Evolutionary conservation across 306 rosid genomes (phyloP).

Genomic region (Medicago lupulina): DNA sequence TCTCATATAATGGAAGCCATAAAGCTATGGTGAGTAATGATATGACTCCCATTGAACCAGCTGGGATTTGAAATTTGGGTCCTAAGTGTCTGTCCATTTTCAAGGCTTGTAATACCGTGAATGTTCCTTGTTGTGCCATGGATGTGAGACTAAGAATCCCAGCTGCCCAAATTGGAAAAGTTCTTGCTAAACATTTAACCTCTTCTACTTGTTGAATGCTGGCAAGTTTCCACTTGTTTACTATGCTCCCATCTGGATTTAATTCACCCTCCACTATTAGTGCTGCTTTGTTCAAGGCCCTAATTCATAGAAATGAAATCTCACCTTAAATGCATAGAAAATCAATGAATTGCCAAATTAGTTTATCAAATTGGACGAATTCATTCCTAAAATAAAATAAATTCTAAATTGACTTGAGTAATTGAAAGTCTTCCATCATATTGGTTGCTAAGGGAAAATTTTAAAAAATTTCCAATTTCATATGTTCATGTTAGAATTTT

Average conservation of each 20-base stretch:
- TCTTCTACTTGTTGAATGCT: slow-evolving; percentile 79
- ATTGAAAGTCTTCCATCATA: no score
- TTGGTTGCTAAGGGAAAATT: no score
- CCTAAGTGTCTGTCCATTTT: slow-evolving; percentile 79
- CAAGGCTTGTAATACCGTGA: slow-evolving; percentile 67
- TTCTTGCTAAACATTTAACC: slow-evolving; percentile 55
- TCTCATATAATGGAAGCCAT: slow-evolving; percentile 69
- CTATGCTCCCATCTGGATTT: slow-evolving; percentile 52
- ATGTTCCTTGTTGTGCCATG: slow-evolving; percentile 58
- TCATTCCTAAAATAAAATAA: no score
- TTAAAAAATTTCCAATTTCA: no score
- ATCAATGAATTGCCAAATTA: no score
- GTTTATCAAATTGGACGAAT: no score
- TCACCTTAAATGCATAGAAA: no score
- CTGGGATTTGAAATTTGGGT: slow-evolving; percentile 67
- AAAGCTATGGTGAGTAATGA: slow-evolving; percentile 53
- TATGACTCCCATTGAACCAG: slow-evolving; percentile 65
- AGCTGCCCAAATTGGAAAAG: slow-evolving; percentile 61
- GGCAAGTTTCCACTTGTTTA: slow-evolving; percentile 56
- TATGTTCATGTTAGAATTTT: no score
- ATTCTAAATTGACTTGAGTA: no score
- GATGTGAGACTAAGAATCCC: slow-evolving; percentile 55
- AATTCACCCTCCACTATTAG: slow-evolving; percentile 55
- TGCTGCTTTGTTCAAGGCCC: slow-evolving; percentile 68
- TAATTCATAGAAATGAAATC: background rate